Conservation (phyloP, 495 filamentous ascomycete genomes). For the Penicillium arizonense region DNA sequence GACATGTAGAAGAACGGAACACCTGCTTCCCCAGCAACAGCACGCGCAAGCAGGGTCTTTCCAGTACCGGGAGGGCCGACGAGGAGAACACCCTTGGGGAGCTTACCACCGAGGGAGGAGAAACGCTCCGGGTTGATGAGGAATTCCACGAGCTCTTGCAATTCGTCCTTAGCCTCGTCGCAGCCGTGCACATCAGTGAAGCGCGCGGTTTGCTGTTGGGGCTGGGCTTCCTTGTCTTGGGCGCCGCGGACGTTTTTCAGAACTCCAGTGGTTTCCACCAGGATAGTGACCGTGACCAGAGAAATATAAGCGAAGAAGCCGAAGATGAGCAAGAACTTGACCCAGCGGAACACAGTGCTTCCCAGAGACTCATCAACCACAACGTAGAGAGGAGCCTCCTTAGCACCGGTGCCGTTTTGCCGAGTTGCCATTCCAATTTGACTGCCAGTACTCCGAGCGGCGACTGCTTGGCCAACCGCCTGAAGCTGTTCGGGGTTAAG, state of each 20-base stretch:
- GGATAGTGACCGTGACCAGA: constrained; percentile 70
- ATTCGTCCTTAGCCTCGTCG: constrained; percentile 96
- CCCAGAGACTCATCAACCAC: constrained; percentile 91
- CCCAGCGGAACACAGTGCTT: constrained; percentile 79
- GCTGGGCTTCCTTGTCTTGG: constrained; percentile 76
- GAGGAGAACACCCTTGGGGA: constrained; percentile 94
- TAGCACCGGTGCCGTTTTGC: constrained; percentile 60
- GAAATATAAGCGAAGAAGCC: constrained; percentile 70
- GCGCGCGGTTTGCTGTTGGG: constrained; percentile 84
- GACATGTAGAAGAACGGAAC: constrained; percentile 99
- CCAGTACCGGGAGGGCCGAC: constrained; percentile 96
- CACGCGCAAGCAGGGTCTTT: constrained; percentile 95
- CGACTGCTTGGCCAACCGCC: constrained; percentile 83
- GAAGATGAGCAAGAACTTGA: constrained; percentile 81
- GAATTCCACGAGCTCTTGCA: constrained; percentile 96
- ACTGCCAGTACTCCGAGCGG: constrained; percentile 67
- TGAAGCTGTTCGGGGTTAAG: constrained; percentile 67
- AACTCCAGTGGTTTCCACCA: constrained; percentile 73
- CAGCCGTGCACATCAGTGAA: constrained; percentile 97
- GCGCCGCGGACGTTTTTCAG: constrained; percentile 73
- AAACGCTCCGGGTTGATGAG: constrained; percentile 89
- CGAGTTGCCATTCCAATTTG: constrained; percentile 49
- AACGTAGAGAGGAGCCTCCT: constrained; percentile 82
- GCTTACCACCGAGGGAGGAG: constrained; percentile 86
- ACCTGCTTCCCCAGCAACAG: constrained; percentile 94